Base-by-base conservation (phyloP, 805 yeast genomes). In the Wickerhamiella sorbophila region DNA sequence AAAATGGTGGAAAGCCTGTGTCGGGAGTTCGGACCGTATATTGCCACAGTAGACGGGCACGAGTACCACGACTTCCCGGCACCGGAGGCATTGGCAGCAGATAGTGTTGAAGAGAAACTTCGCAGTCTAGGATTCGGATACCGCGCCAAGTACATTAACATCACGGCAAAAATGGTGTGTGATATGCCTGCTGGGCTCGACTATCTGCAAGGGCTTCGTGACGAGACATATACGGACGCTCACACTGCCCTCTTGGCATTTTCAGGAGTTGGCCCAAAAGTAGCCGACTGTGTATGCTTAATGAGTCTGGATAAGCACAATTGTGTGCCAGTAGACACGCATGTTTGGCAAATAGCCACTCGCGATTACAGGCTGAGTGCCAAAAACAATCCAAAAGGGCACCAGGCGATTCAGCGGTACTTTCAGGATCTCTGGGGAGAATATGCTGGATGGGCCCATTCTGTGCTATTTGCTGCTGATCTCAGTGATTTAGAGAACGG, bases 401-500 rank as follows among this genome's bases (percentile, higher is more conserved):
- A 79, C 55, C 70, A 64, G 32, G 65, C 68, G 18, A 79, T 85
- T 5, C 67, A 85, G 35, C 53, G 55, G 6, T 72, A 69, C 55
- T 77, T 88, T 56, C 66, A 70, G 36, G 66, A 67, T 0, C 62
- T 77, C 35, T 91, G 95, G 88, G 96, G 95, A 0, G 72, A 72
- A 1, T 81, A 80, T 56, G 96, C 98, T 1, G 98, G 98, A 0
- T 91, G 98, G 98, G 97, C 97, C 0, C 98, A 88, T 54, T 80
- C 88, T n/a, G 85, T 88, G 9, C 65, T 87, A 44, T 87, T 87
- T 60, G 79, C 96, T 0, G 83, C 86, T 4, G 95, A 86, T 54
- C 67, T 87, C 42, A 61, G 63, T 39, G 86, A 81, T 45, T 66
- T 83, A 44, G 72, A 81, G 42, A 78, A 77, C 52, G 91, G 91